phyloP scores from a whole-genome alignment of 2,329 filamentous ascomycete genomes.

The Tolypocladium guangdongense region DNA sequence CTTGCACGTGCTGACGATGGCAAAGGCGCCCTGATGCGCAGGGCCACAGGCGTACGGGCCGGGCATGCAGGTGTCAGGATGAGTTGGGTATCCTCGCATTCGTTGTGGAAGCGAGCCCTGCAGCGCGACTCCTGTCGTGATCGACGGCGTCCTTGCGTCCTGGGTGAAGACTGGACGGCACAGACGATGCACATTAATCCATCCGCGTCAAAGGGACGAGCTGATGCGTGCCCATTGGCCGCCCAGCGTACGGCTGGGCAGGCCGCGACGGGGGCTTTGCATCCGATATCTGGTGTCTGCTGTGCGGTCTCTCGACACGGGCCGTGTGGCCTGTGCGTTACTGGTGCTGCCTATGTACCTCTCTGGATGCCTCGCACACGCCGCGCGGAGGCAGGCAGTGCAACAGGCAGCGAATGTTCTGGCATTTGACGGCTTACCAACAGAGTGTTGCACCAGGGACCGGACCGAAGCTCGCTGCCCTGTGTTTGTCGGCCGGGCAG shows the following conservation, averaged over 20 bases:
- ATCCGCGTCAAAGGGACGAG: background rate
- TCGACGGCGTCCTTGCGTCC: background rate
- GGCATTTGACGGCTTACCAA: background rate
- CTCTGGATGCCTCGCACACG: background rate
- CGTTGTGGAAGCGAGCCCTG: background rate
- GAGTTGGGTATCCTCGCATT: conserved; percentile 3
- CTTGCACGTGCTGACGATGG: background rate
- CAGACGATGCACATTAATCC: background rate
- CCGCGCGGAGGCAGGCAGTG: too few relatives aligned
- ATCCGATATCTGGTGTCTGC: background rate
- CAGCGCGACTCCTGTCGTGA: background rate
- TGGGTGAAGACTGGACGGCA: background rate
- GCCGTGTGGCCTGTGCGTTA: background rate
- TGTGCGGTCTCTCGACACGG: background rate
- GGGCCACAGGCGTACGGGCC: background rate
- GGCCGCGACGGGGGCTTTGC: background rate
- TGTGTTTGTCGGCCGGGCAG: background rate
- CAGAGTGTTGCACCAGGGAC: background rate
- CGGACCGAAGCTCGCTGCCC: background rate
- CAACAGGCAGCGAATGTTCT: background rate
- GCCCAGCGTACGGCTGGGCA: background rate
- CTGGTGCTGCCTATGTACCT: background rate
- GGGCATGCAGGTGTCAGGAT: background rate
- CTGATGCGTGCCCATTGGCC: background rate
- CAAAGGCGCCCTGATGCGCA: background rate